Base-by-base conservation (phyloP, 2,329 filamentous ascomycete genomes). In the Stenocarpella maydis region DNA sequence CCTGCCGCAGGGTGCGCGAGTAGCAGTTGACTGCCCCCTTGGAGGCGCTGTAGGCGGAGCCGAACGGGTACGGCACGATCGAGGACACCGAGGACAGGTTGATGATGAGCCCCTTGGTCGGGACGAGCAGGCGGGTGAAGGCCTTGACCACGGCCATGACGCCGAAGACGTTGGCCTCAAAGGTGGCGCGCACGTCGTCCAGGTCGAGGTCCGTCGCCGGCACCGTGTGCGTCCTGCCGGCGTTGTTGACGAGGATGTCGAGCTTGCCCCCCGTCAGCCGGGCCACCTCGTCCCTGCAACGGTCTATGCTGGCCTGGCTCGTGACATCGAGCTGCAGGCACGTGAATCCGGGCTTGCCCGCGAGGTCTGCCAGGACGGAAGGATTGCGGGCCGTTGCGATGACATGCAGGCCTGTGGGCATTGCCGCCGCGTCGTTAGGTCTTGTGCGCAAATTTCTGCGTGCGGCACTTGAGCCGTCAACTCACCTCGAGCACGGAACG, bases 161-260 rank as follows among this genome's bases (percentile, higher is more conserved):
- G 50, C 84, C 84, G 71, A 89, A 87, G 49, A 88, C 85, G 73
- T 88, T 88, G 72, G 85, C 83, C 76, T 88, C 86, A 65, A 86
- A 88, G 2, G 84, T 86, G 70, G 79, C 76, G 69, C 86, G 85
- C 5, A 86, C 84, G 61, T 87, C 85, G 65, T 83, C 81, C 9
- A 88, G 74, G 63, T 85, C 81, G 54, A 86, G 81, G 74, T 72
- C 71, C 6, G 68, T 72, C 26, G 71, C 71, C 10, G 71, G 71
- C 8, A 72, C 71, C 1, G 71, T 72, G 49, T 71, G 71, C 21
- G 68, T 72, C 24, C 68, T 47, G 31, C 71, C 71, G 3, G 87
- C 87, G 71, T 89, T 89, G 77, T 89, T 89, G 60, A 89, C 82
- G 21, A 89, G 84, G 54, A 89, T 83, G 72, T 89, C 87, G 6